Conservation (phyloP, 108 stramenopile genomes). For the Fragilariopsis cylindrus region DNA sequence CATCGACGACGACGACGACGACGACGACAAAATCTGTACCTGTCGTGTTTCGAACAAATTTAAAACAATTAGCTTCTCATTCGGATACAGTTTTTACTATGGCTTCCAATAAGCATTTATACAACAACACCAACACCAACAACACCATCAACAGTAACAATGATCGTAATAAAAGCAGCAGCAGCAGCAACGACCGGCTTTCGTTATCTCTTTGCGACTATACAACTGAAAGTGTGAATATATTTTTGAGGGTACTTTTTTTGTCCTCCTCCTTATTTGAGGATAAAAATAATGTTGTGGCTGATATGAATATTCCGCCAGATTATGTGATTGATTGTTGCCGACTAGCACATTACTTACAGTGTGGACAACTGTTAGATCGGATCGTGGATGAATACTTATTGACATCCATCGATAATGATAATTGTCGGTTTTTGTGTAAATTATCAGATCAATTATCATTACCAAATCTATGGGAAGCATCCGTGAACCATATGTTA, state of each 20-base stretch:
- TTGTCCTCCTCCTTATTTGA: background rate
- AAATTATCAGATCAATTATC: slow-evolving; percentile 71
- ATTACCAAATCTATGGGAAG: slow-evolving; percentile 60
- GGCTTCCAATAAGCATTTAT: slow-evolving; percentile 13
- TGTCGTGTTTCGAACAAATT: slow-evolving; percentile 4
- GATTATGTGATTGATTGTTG: slow-evolving; percentile 60
- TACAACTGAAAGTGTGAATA: slow-evolving; percentile 12
- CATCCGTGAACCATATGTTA: slow-evolving; percentile 45
- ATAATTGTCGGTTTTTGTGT: slow-evolving; percentile 70
- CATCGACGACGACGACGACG: background rate
- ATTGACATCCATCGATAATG: slow-evolving; percentile 52
- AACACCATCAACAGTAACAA: too few relatives aligned
- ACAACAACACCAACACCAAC: background rate
- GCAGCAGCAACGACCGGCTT: background rate
- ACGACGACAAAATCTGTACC: background rate
- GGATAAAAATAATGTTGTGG: background rate
- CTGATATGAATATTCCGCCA: background rate
- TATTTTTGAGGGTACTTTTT: slow-evolving; percentile 11
- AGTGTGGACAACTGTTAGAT: slow-evolving; percentile 43
- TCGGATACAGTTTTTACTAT: slow-evolving; percentile 37
- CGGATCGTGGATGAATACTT: slow-evolving; percentile 39
- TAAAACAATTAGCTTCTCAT: slow-evolving; percentile 15
- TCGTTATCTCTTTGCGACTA: slow-evolving; percentile 20
- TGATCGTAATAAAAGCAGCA: too few relatives aligned
- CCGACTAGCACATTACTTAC: slow-evolving; percentile 71